Evolutionary conservation across 805 yeast genomes (phyloP), one percentile per base, ranked within the genome.

Genomic region (Candida boleticola): DNA sequence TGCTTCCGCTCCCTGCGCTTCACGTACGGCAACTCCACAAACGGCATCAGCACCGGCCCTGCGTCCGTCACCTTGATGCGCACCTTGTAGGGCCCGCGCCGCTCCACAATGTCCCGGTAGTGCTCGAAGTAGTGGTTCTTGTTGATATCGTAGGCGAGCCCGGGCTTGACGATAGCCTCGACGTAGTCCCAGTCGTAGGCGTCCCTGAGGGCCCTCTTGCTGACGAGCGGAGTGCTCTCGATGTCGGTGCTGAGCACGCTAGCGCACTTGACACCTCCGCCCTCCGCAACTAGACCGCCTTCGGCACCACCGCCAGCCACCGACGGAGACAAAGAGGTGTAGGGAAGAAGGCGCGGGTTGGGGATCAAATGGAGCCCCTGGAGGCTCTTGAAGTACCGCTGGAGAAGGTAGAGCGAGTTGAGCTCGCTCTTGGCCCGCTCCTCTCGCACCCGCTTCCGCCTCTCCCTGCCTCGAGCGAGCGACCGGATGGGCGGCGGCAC

Each of bases 31-130:
- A 55, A 39, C 35, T 49, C 45, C 14, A 67, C 30, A 44, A 46
- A 66, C 4, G 65, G 63, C 4, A 65, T 54, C 1, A 54, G 51
- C 36, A 57, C 47, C 3, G 61, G 50, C 0, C 71, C 74, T 1
- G 74, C 62, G 37, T 50, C 49, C 5, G 66, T 63, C n/a, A 43
- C 32, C 10, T 53, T 41, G 9, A 67, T 51, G 33, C 57, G 58
- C 4, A 68, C 71, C 35, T 56, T 51, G 25, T 37, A 57, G 2
- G 76, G 74, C 4, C 76, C 76, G 39, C 60, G 61, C 13, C 55
- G 55, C 37, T 57, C 56, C 6, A 68, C 58, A 1, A 48, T 48
- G 1, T 40, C n/a, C 11, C 43, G 44, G 17, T 60, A 42, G n/a
- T 47, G 40, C 3, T 53, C 50, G 26, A 64, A 40, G 35, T 47